These are phyloP conservation scores for Monilinia fructicola DNA, from an alignment of 2,329 filamentous ascomycete genomes.

Conservation along the genomic window DNA sequence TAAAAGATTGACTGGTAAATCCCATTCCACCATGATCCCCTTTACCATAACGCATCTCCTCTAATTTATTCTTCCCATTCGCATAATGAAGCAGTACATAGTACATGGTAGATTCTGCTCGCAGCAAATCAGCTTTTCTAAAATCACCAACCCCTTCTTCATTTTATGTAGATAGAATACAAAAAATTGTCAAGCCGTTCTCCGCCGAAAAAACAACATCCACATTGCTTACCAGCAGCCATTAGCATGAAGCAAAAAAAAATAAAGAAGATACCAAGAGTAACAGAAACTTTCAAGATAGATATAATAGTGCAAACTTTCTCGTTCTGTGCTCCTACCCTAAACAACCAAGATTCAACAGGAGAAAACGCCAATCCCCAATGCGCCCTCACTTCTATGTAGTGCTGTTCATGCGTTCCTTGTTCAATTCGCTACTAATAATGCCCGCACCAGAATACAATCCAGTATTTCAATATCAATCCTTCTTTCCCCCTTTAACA, in stretches of 20 bases:
- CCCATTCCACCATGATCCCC: background rate
- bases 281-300: background rate
- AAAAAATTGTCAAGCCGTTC: background rate
- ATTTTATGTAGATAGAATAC: background rate
- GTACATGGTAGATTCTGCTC: background rate
- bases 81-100: background rate
- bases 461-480: background rate
- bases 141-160: background rate
- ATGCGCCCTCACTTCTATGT: slow-evolving; percentile 16
- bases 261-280: background rate
- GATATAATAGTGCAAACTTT: background rate
- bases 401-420: background rate
- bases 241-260: too few species aligned
- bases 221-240: background rate
- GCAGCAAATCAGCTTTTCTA: background rate
- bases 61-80: background rate
- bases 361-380: background rate
- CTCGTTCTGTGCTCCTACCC: background rate
- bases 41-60: background rate
- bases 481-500: slow-evolving; percentile 10
- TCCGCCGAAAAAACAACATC: background rate
- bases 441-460: background rate
- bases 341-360: background rate
- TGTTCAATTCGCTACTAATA: background rate
- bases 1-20: background rate